These are phyloP conservation scores for sunflower (Helianthus annuus) DNA, from an alignment of 129 eudicot genomes.

Conservation along the genomic window DNA sequence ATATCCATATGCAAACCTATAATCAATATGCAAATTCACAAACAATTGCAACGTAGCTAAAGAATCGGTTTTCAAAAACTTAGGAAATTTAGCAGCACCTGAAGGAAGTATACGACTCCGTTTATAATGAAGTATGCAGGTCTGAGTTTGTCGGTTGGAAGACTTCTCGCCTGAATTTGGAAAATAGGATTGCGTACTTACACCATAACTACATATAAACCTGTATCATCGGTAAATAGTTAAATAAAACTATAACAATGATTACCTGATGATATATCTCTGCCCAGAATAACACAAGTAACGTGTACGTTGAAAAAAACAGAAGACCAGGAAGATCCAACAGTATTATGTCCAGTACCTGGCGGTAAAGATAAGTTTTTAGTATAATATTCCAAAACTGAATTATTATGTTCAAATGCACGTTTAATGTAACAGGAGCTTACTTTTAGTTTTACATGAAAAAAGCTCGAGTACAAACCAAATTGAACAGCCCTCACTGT, in stretches of 20 bases:
- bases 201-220: too few relatives aligned
- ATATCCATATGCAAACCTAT: constrained; percentile 62
- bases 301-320: constrained; percentile 77
- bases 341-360: constrained; percentile 59
- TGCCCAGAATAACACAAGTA: constrained; percentile 92
- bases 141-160: constrained; percentile 63
- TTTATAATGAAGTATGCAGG: constrained; percentile 58
- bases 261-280: constrained; percentile 91
- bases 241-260: not conserved
- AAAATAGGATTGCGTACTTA: constrained; percentile 10
- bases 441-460: constrained; percentile 46
- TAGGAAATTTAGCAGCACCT: constrained; percentile 35
- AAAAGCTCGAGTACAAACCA: constrained; percentile 56
- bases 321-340: constrained; percentile 78
- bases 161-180: constrained; percentile 64
- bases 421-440: constrained; percentile 7
- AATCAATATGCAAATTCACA: constrained; percentile 12
- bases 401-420: constrained; percentile 3
- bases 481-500: constrained; percentile 68
- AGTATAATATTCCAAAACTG: not conserved
- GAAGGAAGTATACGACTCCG: constrained; percentile 50
- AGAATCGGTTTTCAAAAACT: too few relatives aligned
- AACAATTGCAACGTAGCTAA: constrained; percentile 2
- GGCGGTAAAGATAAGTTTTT: not conserved
- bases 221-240: too few relatives aligned